Evolutionary conservation across 2,329 filamentous ascomycete genomes (phyloP), one percentile per base, ranked within the genome.

Genomic region (Hypoxylon sp.): DNA sequence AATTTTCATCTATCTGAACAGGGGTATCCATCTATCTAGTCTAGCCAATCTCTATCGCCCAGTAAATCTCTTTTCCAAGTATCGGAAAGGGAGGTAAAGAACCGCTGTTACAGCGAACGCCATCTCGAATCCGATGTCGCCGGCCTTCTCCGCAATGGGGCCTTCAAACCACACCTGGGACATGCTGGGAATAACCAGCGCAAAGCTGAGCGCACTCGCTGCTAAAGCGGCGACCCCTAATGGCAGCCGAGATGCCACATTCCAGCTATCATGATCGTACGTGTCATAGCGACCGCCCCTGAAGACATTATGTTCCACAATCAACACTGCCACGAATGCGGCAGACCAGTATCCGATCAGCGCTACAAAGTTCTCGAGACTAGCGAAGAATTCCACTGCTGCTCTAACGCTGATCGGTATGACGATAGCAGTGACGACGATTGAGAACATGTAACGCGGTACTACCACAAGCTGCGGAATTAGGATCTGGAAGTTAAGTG

Each of bases 41-140:
- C 17, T n/a, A 46, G 55, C 9, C 22, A 22, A 39, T 58, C 19
- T 37, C 70, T 71, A 77, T 52, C 76, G 74, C 2, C 76, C 75
- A 26, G 71, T 72, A 9, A 75, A 26, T 65, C 71, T 75, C 69
- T 74, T 79, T 76, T 85, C 83, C 44, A 82, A 22, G 54, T 72
- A 73, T 37, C 83, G 75, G 39, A 84, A 74, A 3, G 82, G 82
- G 5, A 84, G 63, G 68, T 85, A 85, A 24, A 84, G 69, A 61
- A 82, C 47, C n/a, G 78, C 78, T 8, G 81, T 81, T 10, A 85
- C 75, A 29, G 83, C 82, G 73, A 91, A 86, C 0, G 88, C 88
- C 76, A 89, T 79, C 80, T 91, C 89, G 63, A 91, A 90, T 0
- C 89, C 90, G 75, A 91, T 86, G 70, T 91, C 89, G 0, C 89